Evolutionary conservation across 306 rosid species (phyloP).

Genomic region (Gastrolobium villosum): DNA sequence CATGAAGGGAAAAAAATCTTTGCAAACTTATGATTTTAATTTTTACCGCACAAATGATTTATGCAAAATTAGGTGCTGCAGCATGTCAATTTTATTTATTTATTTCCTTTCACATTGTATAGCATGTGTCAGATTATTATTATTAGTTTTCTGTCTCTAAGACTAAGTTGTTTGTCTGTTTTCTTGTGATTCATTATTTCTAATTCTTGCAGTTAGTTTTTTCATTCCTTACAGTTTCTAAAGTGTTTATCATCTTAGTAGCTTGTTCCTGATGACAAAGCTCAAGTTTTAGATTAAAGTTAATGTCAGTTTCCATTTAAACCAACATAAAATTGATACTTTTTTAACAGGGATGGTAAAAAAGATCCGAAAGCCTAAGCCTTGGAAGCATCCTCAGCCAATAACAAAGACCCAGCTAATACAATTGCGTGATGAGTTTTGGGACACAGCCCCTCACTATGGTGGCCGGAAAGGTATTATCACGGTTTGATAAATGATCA

Average conservation of each 20-base stretch:
- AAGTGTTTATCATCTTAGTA: conserved; percentile 26
- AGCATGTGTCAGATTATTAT: not conserved
- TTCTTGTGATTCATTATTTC: conserved; percentile 16
- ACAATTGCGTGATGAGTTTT: conserved; percentile 95
- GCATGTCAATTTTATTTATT: not conserved
- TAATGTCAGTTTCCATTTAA: conserved; percentile 27
- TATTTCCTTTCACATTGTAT: conserved; percentile 10
- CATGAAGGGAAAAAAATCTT: not conserved
- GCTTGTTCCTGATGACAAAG: conserved; percentile 37
- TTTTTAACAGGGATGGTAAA: conserved; percentile 69
- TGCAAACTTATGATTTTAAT: not conserved
- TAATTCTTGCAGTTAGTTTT: not conserved
- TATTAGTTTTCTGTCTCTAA: not conserved
- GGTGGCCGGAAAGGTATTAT: conserved; percentile 93
- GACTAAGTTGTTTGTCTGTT: not conserved
- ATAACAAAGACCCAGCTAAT: conserved; percentile 87
- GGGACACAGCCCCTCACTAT: conserved; percentile 99
- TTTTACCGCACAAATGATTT: not conserved
- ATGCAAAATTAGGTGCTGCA: not conserved
- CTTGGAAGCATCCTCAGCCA: conserved; percentile 99
- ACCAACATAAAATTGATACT: conserved; percentile 36
- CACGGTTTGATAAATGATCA: conserved; percentile 10
- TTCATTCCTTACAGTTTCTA: not conserved
- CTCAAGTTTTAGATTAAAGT: conserved; percentile 32
- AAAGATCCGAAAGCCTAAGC: conserved; percentile 93